Conservation (phyloP, 805 yeast genomes). For the Vanderwaltozyma polyspora region DNA sequence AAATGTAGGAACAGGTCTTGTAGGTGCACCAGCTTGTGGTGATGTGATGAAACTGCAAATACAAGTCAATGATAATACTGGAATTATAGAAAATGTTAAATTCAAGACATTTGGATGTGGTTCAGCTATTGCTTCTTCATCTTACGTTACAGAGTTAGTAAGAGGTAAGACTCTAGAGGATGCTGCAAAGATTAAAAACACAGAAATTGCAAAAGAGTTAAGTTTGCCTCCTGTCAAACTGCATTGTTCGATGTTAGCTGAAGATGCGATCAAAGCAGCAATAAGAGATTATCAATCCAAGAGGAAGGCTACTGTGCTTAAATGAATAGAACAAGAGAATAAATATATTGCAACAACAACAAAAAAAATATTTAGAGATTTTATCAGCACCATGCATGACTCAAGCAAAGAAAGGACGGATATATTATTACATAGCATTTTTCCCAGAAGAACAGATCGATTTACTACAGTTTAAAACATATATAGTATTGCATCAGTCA, state of each 20-base stretch:
- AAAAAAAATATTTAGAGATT: background rate
- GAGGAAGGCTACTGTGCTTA: slow-evolving; percentile 31
- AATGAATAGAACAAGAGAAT: background rate
- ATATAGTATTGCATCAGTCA: no score
- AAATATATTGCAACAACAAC: background rate
- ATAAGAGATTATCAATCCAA: slow-evolving; percentile 86
- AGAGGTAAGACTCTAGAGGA: slow-evolving; percentile 91
- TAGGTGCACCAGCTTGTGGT: slow-evolving; percentile 98
- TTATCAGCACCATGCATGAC: no score
- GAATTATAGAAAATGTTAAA: slow-evolving; percentile 84
- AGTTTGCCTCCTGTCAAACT: slow-evolving; percentile 92
- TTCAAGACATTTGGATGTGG: slow-evolving; percentile 99
- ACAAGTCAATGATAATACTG: slow-evolving; percentile 79
- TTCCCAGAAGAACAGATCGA: no score
- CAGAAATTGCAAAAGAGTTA: slow-evolving; percentile 87
- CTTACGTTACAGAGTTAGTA: slow-evolving; percentile 87
- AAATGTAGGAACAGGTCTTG: slow-evolving; percentile 90
- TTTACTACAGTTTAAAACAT: no score
- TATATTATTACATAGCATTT: no score
- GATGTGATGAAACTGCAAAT: slow-evolving; percentile 97
- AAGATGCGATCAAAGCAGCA: slow-evolving; percentile 95
- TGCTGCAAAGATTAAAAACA: slow-evolving; percentile 83
- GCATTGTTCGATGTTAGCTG: slow-evolving; percentile 98
- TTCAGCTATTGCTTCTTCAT: slow-evolving; percentile 89
- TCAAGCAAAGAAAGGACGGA: no score